phyloP scores from a whole-genome alignment of 2,329 filamentous ascomycete species.

The Phialophora tarda region DNA sequence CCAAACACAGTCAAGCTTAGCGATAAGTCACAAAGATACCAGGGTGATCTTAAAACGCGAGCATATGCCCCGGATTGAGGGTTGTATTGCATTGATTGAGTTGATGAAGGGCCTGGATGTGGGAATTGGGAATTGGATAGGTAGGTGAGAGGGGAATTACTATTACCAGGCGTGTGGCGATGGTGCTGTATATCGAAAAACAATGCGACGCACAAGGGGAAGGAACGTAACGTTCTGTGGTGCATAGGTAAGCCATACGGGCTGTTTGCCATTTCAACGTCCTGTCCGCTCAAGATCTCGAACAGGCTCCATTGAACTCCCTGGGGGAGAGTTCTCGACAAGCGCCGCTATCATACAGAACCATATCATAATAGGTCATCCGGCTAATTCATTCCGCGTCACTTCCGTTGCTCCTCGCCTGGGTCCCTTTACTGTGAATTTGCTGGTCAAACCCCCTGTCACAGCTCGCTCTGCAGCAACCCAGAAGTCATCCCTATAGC shows the following conservation, averaged over 20 bases:
- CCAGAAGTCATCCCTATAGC: slow-evolving; percentile 8
- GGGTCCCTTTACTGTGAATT: background rate
- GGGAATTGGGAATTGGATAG: too few relatives aligned
- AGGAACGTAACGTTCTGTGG: background rate
- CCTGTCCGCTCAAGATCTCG: background rate
- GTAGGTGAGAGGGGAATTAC: background rate
- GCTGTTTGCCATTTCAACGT: background rate
- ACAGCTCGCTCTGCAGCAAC: background rate
- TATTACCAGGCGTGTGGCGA: background rate
- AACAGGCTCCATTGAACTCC: background rate
- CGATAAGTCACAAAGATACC: too few relatives aligned
- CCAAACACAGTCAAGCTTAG: too few relatives aligned
- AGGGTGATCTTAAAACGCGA: too few relatives aligned
- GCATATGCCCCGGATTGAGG: too few relatives aligned
- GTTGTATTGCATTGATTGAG: too few relatives aligned
- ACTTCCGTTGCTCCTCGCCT: background rate
- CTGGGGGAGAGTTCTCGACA: background rate
- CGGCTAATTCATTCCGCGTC: background rate
- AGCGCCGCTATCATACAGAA: background rate
- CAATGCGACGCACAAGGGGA: background rate
- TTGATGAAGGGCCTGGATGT: too few relatives aligned
- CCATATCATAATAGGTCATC: background rate
- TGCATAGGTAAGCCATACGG: background rate
- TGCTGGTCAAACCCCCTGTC: background rate
- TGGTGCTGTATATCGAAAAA: background rate